These are phyloP conservation scores for Cryptomeria japonica DNA, from an alignment of 75 land plant species.

Conservation along the genomic window DNA sequence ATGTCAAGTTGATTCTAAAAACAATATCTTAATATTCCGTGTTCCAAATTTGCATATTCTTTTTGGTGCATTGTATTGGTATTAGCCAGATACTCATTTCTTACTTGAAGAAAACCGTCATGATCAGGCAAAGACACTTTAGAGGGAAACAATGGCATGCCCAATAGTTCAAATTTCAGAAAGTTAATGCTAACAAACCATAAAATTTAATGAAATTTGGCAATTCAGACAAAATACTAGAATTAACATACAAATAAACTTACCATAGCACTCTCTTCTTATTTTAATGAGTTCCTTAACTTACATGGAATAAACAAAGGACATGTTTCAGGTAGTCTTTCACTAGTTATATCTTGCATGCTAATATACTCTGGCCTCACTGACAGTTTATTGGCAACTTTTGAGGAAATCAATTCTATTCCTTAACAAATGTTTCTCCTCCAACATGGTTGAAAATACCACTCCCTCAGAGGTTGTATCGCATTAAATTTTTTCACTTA, in stretches of 20 bases:
- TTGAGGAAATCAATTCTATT: not conserved
- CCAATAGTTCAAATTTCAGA: not conserved
- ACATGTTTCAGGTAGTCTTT: not conserved
- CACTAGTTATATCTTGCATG: not conserved
- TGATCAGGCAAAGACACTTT: not conserved
- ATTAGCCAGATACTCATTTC: not conserved
- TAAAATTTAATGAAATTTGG: too few relatives aligned
- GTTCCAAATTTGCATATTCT: not conserved
- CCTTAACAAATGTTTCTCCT: not conserved
- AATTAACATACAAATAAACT: not conserved
- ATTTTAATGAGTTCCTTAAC: not conserved
- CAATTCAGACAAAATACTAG: too few relatives aligned
- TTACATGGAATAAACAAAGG: not conserved
- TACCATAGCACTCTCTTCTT: not conserved
- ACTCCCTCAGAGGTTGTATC: not conserved
- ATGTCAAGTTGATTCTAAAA: not conserved
- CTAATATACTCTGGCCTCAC: not conserved
- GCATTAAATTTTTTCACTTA: not conserved
- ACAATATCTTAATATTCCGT: not conserved
- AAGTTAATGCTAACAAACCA: not conserved
- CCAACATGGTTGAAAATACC: not conserved
- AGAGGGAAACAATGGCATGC: not conserved
- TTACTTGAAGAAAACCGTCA: not conserved
- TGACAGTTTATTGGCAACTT: not conserved
- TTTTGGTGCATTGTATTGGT: not conserved